Evolutionary conservation across 495 filamentous ascomycete genomes (phyloP).

Genomic region (Letharia columbiana): DNA sequence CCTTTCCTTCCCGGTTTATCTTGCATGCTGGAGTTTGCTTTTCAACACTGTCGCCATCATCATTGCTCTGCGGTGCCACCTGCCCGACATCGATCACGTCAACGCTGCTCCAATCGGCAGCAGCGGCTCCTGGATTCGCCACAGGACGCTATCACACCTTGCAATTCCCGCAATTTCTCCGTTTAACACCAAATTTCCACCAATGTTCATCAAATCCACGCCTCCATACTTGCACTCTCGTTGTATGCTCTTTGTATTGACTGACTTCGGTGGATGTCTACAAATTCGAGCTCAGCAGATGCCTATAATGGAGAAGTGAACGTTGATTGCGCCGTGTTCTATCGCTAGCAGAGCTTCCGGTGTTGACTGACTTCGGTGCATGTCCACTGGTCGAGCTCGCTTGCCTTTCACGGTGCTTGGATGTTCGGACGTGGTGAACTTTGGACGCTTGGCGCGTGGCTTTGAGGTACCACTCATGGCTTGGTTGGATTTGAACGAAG

Average conservation of each 20-base stretch:
- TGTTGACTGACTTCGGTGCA: conserved; percentile 11
- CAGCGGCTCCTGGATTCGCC: neutral
- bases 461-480: neutral
- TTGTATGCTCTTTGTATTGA: conserved; percentile 16
- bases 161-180: neutral
- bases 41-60: neutral
- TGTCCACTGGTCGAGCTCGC: conserved; percentile 6
- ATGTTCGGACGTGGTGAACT: neutral
- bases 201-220: neutral
- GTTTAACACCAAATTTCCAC: neutral
- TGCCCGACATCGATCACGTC: neutral
- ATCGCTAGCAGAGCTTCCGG: neutral
- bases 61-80: neutral
- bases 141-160: neutral
- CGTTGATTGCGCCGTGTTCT: neutral
- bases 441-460: neutral
- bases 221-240: neutral
- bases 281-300: conserved; percentile 8
- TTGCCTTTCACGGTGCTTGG: neutral
- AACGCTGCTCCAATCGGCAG: neutral
- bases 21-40: conserved; percentile 4
- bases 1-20: neutral
- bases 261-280: conserved; percentile 21
- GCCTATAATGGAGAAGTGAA: neutral
- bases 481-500: neutral